These are phyloP conservation scores for Coffea eugenioides DNA, from an alignment of 257 asterid genomes.

Conservation along the genomic window DNA sequence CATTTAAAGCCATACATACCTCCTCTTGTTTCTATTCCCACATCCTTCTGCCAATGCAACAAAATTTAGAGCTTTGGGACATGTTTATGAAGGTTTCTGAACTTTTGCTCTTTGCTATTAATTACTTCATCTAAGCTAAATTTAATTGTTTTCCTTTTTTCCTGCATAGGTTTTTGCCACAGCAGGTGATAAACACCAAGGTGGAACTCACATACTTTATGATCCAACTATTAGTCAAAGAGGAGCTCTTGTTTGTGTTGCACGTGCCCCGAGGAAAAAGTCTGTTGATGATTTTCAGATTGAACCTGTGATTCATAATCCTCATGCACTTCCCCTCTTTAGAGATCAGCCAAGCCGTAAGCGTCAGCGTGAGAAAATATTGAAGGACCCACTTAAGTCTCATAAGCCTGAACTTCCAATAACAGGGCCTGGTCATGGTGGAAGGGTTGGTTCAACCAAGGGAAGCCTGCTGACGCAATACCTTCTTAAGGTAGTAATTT, in stretches of 20 bases:
- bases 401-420: constrained; percentile 96
- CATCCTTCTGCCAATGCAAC: not conserved
- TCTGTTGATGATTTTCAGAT: constrained; percentile 85
- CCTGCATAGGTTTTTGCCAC: constrained; percentile 67
- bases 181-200: constrained; percentile 78
- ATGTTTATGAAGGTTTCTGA: not conserved
- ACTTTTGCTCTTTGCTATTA: not conserved
- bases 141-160: constrained; percentile 7
- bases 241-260: constrained; percentile 96
- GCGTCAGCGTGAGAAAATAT: constrained; percentile 85
- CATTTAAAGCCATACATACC: not conserved
- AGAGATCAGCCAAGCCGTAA: constrained; percentile 97
- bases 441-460: constrained; percentile 86
- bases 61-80: not conserved
- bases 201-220: constrained; percentile 87
- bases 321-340: constrained; percentile 90
- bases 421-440: constrained; percentile 95
- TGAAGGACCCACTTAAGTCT: constrained; percentile 93
- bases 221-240: constrained; percentile 89
- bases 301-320: constrained; percentile 93
- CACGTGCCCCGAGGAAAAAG: constrained; percentile 95
- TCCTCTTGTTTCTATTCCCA: not conserved
- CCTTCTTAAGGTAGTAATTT: constrained; percentile 72
- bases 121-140: not conserved
- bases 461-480: constrained; percentile 95